Evolutionary conservation across 306 rosid species (phyloP), one percentile per base, ranked within the genome.

Genomic region (Styphnolobium japonicum): DNA sequence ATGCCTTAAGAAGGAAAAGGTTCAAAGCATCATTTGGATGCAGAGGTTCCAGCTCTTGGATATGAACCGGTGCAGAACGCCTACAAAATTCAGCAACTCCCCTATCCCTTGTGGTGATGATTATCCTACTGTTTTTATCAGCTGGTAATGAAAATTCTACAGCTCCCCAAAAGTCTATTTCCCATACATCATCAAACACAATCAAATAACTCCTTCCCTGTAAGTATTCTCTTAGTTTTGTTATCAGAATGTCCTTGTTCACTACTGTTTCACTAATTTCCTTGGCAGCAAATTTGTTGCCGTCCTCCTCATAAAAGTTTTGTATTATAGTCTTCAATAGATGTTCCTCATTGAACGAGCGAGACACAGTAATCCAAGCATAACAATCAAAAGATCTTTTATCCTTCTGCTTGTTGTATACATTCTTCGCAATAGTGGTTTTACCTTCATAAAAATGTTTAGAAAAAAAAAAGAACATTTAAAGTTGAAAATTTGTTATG

Each of bases 111-210:
- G 69, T 34, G 10, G 69, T 33, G 69, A 63, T 63, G 2, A 63
- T 7, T 36, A 34, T 39, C 49, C 23, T 53, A 7, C n/a, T 11
- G 22, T 72, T 72, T 22, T 18, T 55, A 3, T 72, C 25, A 3
- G 2, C 0, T 7, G 66, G 77, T 72, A 72, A 72, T 5, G 66
- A 53, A 72, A 5, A 15, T 53, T 72, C 31, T 6, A 72, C 45
- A 19, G 2, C 19, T 37, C 36, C 65, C 66, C 77, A 72, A 36
- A 72, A 72, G 4, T 52, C 21, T 72, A 34, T 37, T 33, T 36
- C 64, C 66, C 77, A 72, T 12, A 53, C 49, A 71, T 71, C 77
- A 3, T 71, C 77, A 53, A 71, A 71, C n/a, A 71, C 63, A 19
- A 71, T 34, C 16, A 71, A 12, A 16, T 71, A 71, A 16, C 29